Evolutionary conservation across 2,329 filamentous ascomycete genomes (phyloP).

Genomic region (Pseudofabraea citricarpa): DNA sequence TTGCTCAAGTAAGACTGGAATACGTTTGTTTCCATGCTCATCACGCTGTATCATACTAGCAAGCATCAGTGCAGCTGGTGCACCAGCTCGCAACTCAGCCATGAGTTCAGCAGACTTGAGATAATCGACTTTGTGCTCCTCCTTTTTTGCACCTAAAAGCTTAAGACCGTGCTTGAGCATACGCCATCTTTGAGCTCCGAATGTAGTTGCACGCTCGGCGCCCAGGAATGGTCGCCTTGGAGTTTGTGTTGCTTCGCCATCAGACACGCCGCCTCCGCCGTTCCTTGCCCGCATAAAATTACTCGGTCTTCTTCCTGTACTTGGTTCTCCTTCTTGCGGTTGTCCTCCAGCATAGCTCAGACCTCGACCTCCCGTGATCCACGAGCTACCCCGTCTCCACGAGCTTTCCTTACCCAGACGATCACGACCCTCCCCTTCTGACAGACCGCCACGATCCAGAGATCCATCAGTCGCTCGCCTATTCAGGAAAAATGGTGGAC

Average conservation of each 20-base stretch:
- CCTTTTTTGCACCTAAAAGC: slow-evolving; percentile 72
- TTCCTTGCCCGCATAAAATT: slow-evolving; percentile 60
- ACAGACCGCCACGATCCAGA: slow-evolving; percentile 59
- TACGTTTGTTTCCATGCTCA: slow-evolving; percentile 90
- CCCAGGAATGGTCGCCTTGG: slow-evolving; percentile 54
- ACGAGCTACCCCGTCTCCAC: slow-evolving; percentile 51
- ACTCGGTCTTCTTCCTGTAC: slow-evolving; percentile 50
- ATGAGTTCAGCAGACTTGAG: slow-evolving; percentile 95
- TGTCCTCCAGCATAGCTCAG: slow-evolving; percentile 44
- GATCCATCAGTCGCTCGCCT: slow-evolving; percentile 60
- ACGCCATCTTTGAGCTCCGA: slow-evolving; percentile 81
- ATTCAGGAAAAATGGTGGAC: slow-evolving; percentile 43
- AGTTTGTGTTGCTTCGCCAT: slow-evolving; percentile 58
- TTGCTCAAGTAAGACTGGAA: slow-evolving; percentile 92
- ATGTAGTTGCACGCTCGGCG: slow-evolving; percentile 64
- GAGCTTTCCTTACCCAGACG: slow-evolving; percentile 49
- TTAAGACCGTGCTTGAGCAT: slow-evolving; percentile 89
- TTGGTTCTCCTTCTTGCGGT: slow-evolving; percentile 46
- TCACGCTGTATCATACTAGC: slow-evolving; percentile 98
- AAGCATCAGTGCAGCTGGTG: slow-evolving; percentile 87
- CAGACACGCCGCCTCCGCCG: slow-evolving; percentile 56
- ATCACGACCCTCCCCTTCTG: slow-evolving; percentile 70
- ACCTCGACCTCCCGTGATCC: slow-evolving; percentile 44
- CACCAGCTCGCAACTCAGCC: slow-evolving; percentile 88
- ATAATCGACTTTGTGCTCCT: slow-evolving; percentile 81